phyloP scores from a whole-genome alignment of 805 yeast genomes.

The Priceomyces carsonii region DNA sequence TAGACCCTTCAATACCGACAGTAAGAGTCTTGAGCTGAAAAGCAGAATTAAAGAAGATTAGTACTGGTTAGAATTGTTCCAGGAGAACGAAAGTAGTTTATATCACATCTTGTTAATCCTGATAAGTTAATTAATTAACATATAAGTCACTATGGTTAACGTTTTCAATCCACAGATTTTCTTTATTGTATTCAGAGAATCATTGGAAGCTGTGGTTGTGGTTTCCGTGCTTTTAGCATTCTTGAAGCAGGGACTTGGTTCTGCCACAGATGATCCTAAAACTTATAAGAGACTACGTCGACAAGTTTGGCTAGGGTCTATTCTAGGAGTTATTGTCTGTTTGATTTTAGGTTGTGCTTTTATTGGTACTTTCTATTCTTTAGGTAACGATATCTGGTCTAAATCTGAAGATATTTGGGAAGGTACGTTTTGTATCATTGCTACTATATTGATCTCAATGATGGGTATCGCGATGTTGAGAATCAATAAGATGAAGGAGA shows the following conservation, averaged over 20 bases:
- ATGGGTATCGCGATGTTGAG: conserved; percentile 98
- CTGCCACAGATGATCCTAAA: conserved; percentile 42
- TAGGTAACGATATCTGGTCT: conserved; percentile 83
- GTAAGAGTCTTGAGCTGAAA: too few species aligned
- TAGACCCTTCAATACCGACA: too few species aligned
- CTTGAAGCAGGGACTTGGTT: conserved; percentile 83
- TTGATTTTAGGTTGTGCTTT: conserved; percentile 86
- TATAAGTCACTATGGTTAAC: conserved; percentile 23
- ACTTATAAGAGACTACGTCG: conserved; percentile 62
- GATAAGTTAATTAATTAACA: too few species aligned
- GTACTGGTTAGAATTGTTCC: not conserved
- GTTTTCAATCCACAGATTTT: conserved; percentile 76
- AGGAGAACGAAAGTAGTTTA: not conserved
- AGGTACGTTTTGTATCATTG: conserved; percentile 90
- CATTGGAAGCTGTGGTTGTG: conserved; percentile 88
- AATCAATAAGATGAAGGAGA: conserved; percentile 92
- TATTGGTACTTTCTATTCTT: conserved; percentile 87
- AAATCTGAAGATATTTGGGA: conserved; percentile 94
- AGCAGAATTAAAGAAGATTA: too few species aligned
- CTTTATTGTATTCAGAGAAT: conserved; percentile 91
- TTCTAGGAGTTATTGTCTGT: conserved; percentile 75
- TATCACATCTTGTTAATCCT: too few species aligned
- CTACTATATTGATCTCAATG: conserved; percentile 80
- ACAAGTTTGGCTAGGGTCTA: conserved; percentile 89
- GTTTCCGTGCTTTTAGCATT: conserved; percentile 91